Conservation (phyloP, 1,284 basidiomycete genomes). For the Vanrija humicola region DNA sequence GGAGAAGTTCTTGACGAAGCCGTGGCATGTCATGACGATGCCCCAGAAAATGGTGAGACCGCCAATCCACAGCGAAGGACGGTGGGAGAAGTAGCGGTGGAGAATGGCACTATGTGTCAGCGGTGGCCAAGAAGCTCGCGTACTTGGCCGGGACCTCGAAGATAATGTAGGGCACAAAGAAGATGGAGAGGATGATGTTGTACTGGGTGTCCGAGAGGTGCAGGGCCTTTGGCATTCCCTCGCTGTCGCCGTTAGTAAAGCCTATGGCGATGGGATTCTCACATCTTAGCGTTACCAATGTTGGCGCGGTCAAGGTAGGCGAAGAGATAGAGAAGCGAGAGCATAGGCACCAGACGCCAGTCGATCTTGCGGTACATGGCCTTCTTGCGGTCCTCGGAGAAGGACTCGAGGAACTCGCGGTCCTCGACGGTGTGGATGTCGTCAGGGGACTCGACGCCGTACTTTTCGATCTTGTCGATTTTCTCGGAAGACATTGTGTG, state of each 20-base stretch:
- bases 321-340: conserved; percentile 62
- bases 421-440: neutral
- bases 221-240: conserved; percentile 9
- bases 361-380: conserved; percentile 17
- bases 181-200: conserved; percentile 26
- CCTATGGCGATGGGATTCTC: no score
- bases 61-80: neutral
- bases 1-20: neutral
- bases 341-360: conserved; percentile 24
- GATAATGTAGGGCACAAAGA: conserved; percentile 40
- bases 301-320: conserved; percentile 61
- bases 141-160: conserved; percentile 35
- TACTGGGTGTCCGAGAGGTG: conserved; percentile 20
- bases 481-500: no score
- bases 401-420: conserved; percentile 3
- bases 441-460: no score
- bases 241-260: neutral
- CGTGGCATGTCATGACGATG: conserved; percentile 8
- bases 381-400: neutral
- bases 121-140: no score
- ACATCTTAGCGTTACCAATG: conserved; percentile 27
- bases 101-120: neutral
- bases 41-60: neutral
- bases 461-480: no score
- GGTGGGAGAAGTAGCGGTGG: neutral